These are phyloP conservation scores for Globisporangium carolinianum DNA, from an alignment of 352 stramenopile species.

Conservation along the genomic window DNA sequence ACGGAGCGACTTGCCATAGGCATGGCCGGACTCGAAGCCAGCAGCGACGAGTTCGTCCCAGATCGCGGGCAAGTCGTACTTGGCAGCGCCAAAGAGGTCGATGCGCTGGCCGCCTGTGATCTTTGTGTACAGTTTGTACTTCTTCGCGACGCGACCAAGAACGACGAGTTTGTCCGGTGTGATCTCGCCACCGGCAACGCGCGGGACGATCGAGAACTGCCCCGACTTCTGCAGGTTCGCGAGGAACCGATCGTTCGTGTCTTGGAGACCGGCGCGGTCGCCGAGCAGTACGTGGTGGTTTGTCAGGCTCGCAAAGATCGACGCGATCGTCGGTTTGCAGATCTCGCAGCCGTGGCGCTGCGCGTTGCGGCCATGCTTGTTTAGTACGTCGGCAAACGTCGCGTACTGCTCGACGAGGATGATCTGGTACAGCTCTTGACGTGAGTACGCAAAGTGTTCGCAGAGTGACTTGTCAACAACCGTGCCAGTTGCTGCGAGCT, in stretches of 20 bases:
- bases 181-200: conserved; percentile 88
- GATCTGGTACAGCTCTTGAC: conserved; percentile 87
- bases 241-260: conserved; percentile 91
- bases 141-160: conserved; percentile 82
- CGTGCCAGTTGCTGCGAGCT: conserved; percentile 83
- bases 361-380: conserved; percentile 60
- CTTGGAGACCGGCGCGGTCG: conserved; percentile 73
- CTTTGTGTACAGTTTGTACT: conserved; percentile 91
- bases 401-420: conserved; percentile 78
- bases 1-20: conserved; percentile 89
- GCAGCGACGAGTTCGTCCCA: conserved; percentile 88
- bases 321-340: conserved; percentile 89
- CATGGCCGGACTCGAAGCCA: conserved; percentile 90
- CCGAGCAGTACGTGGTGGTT: conserved; percentile 85
- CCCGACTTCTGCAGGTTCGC: conserved; percentile 92
- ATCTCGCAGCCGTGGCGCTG: conserved; percentile 84
- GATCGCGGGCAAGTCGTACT: conserved; percentile 88
- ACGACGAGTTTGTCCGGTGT: conserved; percentile 88
- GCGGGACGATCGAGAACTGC: conserved; percentile 90
- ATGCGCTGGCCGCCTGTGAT: conserved; percentile 92
- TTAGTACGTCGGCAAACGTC: conserved; percentile 84
- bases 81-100: conserved; percentile 90
- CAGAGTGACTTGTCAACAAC: conserved; percentile 86
- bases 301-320: conserved; percentile 86
- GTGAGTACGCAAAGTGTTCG: conserved; percentile 88